These are phyloP conservation scores for Lentinula aciculospora DNA, from an alignment of 768 basidiomycete genomes.

Conservation along the genomic window DNA sequence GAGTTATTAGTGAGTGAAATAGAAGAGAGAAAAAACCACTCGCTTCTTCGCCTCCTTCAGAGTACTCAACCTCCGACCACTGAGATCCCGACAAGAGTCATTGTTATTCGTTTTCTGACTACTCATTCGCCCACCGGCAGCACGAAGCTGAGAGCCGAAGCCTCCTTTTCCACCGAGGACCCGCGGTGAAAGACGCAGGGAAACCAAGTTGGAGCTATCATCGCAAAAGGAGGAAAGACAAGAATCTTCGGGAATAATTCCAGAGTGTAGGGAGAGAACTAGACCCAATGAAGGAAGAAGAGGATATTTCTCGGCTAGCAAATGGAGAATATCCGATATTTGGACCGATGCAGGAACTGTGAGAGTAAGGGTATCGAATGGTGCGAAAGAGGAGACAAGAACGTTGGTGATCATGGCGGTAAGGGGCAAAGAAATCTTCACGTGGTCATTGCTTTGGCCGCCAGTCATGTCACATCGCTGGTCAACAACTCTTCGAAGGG, in stretches of 20 bases:
- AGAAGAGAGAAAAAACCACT: conserved; percentile 17
- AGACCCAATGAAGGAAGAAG: conserved; percentile 39
- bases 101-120: conserved; percentile 94
- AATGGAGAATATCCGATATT: conserved; percentile 33
- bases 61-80: conserved; percentile 83
- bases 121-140: conserved; percentile 97
- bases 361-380: conserved; percentile 52
- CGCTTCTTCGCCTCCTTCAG: conserved; percentile 96
- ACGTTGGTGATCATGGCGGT: conserved; percentile 42
- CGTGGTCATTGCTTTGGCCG: no score
- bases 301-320: conserved; percentile 42
- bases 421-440: not conserved
- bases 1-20: not conserved
- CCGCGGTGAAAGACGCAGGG: conserved; percentile 67
- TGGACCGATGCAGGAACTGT: conserved; percentile 34
- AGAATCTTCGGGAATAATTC: conserved; percentile 30
- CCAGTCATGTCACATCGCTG: no score
- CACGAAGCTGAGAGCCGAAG: conserved; percentile 93
- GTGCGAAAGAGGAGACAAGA: conserved; percentile 55
- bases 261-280: conserved; percentile 33
- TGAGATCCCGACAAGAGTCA: conserved; percentile 91
- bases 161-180: conserved; percentile 93
- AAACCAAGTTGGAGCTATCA: conserved; percentile 37
- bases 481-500: no score
- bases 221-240: conserved; percentile 19